Evolutionary conservation across 2,329 filamentous ascomycete species (phyloP), one percentile per base, ranked within the genome.

Genomic region (Fusarium pseudoanthophilum): DNA sequence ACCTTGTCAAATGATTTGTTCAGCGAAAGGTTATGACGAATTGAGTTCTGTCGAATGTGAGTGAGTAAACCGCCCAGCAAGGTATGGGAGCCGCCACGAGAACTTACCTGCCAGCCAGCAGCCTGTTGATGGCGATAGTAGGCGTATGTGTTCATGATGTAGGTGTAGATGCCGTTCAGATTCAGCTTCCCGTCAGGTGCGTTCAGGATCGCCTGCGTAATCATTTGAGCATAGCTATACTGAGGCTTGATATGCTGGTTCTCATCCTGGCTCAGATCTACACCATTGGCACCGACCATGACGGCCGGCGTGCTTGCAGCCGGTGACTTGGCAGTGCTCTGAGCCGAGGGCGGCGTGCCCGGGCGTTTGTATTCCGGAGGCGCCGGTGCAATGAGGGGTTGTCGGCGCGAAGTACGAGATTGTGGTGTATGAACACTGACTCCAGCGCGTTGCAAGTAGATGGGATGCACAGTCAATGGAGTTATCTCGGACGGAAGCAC

Each of bases 1-100:
- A 97, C 93, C 82, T 99, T 99, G 77, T 95, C 92, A 79, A 99
- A 99, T 0, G 92, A 91, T 80, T 98, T 97, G 82, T 97, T 98
- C 46, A 99, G 84, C 2, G 96, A 98, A 20, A 99, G 83, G 77
- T 99, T 99, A 81, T 99, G 96, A 18, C 96, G 92, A 75, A 99
- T 99, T 1, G 95, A 98, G 81, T 99, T 99, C 90, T 94, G 49
- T 11, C 7, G 37, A 16, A 48, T 11, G 68, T 79, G 52, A 80
- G 70, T 48, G 46, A 61, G 30, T 24, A 37, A 32, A 26, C 32
- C 20, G 24, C 24, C 32, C 36, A 28, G 36, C 11, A 43, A 30
- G 14, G 39, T 30, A 48, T 28, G 20, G 45, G 14, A 26, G 13
- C 21, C 13, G 21, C 16, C 18, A 15, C 43, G 49, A 53, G 59